These are phyloP conservation scores for Chlorophyllum brunneum DNA, from an alignment of 768 basidiomycete genomes.

Conservation along the genomic window DNA sequence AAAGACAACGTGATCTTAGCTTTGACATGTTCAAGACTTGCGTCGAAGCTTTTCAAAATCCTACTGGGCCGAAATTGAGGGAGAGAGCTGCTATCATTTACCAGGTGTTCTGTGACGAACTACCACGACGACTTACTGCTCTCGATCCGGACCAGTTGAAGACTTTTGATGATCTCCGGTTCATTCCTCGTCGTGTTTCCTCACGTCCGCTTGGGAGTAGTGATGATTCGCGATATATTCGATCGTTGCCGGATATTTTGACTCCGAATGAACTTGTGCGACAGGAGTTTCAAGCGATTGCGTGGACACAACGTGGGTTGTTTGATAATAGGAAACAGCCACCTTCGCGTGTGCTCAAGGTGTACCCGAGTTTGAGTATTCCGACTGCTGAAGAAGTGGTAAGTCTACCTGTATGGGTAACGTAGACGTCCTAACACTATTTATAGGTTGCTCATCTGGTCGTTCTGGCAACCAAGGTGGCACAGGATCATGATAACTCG, in stretches of 20 bases:
- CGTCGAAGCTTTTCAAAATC: slow-evolving; percentile 28
- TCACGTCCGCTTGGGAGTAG: slow-evolving; percentile 15
- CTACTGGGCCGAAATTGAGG: not conserved
- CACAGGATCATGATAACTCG: slow-evolving; percentile 10
- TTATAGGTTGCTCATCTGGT: slow-evolving; percentile 16
- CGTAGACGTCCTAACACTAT: not conserved
- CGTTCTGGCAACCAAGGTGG: slow-evolving; percentile 16
- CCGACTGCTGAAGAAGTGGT: slow-evolving; percentile 21
- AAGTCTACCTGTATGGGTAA: not conserved
- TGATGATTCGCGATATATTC: slow-evolving; percentile 4
- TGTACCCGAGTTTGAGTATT: slow-evolving; percentile 17
- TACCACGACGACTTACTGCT: slow-evolving; percentile 26
- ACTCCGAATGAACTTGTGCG: slow-evolving; percentile 18
- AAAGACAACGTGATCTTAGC: slow-evolving; percentile 24
- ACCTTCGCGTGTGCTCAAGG: slow-evolving; percentile 9
- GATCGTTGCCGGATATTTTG: slow-evolving; percentile 10
- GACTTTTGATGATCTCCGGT: slow-evolving; percentile 29
- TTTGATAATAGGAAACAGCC: slow-evolving; percentile 14
- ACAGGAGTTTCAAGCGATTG: slow-evolving; percentile 16
- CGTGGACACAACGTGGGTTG: slow-evolving; percentile 22
- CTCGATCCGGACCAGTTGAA: slow-evolving; percentile 22
- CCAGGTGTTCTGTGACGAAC: slow-evolving; percentile 26
- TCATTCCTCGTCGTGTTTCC: slow-evolving; percentile 32
- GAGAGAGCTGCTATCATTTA: slow-evolving; percentile 31
- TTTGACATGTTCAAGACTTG: slow-evolving; percentile 33